A percentile compares a stretch with the other conserved stretches of the same genome.
Conservation (phyloP, 148 eudicot species). For the Rhododendron vialii region DNA sequence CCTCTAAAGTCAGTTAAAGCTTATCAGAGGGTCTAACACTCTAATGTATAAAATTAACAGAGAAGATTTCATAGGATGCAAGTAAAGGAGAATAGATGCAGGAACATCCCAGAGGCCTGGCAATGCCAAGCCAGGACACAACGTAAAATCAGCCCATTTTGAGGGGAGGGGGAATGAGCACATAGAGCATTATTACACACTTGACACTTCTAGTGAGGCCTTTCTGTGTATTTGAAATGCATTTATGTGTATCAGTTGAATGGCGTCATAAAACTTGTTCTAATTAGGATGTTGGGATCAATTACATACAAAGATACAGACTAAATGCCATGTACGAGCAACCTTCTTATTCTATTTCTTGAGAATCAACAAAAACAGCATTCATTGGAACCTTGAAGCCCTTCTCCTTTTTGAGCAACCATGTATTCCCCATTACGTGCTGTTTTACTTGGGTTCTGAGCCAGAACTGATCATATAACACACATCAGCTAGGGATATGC, state of each 20-base stretch:
- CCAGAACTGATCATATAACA: not conserved
- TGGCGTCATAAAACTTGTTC: not conserved
- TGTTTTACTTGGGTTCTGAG: not conserved
- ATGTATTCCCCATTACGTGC: not conserved
- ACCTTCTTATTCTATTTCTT: not conserved
- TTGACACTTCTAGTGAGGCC: not conserved
- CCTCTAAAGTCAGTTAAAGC: not conserved
- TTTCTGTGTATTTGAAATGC: not conserved
- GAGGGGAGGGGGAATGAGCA: not conserved
- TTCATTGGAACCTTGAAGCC: not conserved
- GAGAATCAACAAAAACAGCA: not conserved
- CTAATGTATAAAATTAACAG: not conserved
- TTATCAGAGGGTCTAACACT: not conserved
- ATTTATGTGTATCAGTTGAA: not conserved
- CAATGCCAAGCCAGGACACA: not conserved
- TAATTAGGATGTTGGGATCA: not conserved
- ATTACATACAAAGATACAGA: not conserved
- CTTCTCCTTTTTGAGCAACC: not conserved
- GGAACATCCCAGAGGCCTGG: constrained; percentile 5
- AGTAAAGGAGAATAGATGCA: not conserved
- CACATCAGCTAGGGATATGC: not conserved
- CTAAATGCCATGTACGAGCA: not conserved
- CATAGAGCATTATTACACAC: not conserved
- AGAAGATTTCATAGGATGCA: not conserved
- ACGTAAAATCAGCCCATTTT: not conserved